These are phyloP conservation scores for Rhynchospora tenuis DNA, from an alignment of 176 grass and related monocot genomes.

Conservation along the genomic window DNA sequence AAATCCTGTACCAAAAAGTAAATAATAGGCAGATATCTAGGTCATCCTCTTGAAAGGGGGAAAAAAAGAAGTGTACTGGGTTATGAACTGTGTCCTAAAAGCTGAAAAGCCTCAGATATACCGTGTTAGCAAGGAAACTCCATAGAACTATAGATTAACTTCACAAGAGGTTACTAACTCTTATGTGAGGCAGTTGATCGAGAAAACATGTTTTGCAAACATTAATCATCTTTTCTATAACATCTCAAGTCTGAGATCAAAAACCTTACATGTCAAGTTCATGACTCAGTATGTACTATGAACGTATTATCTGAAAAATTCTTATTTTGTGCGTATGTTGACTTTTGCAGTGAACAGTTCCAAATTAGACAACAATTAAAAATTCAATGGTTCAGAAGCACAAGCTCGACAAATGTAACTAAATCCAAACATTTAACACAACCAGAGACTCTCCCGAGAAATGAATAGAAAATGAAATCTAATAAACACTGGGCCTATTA, in stretches of 20 bases:
- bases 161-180: not conserved
- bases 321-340: not conserved
- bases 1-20: conserved; percentile 62
- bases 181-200: not conserved
- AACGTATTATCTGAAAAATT: not conserved
- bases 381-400: not conserved
- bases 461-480: not conserved
- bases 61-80: not conserved
- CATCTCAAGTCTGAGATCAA: not conserved
- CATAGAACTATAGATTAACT: not conserved
- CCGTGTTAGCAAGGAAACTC: not conserved
- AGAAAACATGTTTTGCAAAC: not conserved
- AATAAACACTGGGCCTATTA: not conserved
- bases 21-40: conserved; percentile 23
- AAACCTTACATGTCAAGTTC: not conserved
- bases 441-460: not conserved
- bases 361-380: not conserved
- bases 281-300: not conserved
- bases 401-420: not conserved
- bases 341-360: not conserved
- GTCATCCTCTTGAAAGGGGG: not conserved
- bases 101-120: not conserved
- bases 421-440: not conserved
- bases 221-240: not conserved
- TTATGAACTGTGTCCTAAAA: not conserved